phyloP scores from a whole-genome alignment of 2,329 filamentous ascomycete species.

The Macrophomina tecta region DNA sequence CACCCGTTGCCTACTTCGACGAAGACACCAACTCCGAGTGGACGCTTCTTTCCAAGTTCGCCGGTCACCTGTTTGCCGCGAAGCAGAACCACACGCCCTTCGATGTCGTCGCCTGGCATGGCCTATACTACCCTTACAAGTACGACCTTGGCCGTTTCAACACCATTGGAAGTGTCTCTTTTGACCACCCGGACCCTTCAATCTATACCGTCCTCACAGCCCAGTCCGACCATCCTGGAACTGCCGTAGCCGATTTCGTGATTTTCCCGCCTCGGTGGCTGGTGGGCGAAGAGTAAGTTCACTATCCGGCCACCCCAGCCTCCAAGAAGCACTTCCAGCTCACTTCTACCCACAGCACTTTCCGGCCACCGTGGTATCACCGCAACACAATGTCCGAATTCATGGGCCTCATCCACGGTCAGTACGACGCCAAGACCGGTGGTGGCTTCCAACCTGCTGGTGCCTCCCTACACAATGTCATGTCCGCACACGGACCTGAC shows the following conservation, averaged over 20 bases:
- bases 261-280: constrained; percentile 76
- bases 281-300: constrained; percentile 62
- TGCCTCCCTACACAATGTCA: constrained; percentile 73
- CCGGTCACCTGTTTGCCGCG: constrained; percentile 65
- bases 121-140: constrained; percentile 69
- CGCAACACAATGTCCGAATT: constrained; percentile 73
- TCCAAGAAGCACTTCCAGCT: background rate
- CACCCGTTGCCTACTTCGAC: constrained; percentile 64
- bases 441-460: constrained; percentile 68
- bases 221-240: constrained; percentile 60
- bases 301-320: background rate
- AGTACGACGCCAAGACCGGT: constrained; percentile 65
- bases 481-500: constrained; percentile 74
- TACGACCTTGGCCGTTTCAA: constrained; percentile 65
- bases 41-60: constrained; percentile 67
- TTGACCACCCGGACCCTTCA: constrained; percentile 70
- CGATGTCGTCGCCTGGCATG: constrained; percentile 75
- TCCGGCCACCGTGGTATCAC: constrained; percentile 76
- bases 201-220: constrained; percentile 72
- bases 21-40: constrained; percentile 62
- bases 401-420: constrained; percentile 68
- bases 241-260: constrained; percentile 71
- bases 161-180: constrained; percentile 62
- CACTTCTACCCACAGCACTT: constrained; percentile 52
- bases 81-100: constrained; percentile 71